A percentile compares a stretch with the other conserved stretches of the same genome.
Evolutionary conservation across 1,139 yeast species (phyloP).

Genomic region (Kodamaea anthophila): DNA sequence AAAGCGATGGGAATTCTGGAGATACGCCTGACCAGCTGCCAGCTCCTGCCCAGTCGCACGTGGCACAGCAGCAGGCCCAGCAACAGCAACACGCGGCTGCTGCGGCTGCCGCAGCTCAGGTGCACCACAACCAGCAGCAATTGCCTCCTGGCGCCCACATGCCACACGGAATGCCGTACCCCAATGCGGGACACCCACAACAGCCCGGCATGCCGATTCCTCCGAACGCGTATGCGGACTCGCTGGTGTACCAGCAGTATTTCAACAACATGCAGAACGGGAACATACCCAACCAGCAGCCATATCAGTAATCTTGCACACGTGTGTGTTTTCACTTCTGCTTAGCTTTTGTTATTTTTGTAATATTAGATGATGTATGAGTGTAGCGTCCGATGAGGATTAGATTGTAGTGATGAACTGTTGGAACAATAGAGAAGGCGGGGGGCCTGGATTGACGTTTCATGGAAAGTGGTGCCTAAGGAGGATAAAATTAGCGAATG

Average conservation of each 20-base stretch:
- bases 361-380: slow-evolving; percentile 9
- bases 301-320: slow-evolving; percentile 24
- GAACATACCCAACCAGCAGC: slow-evolving; percentile 42
- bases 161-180: slow-evolving; percentile 42
- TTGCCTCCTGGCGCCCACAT: slow-evolving; percentile 46
- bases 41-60: slow-evolving; percentile 26
- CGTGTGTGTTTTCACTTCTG: slow-evolving; percentile 2
- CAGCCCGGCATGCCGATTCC: slow-evolving; percentile 35
- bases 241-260: slow-evolving; percentile 51
- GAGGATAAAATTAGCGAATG: no score
- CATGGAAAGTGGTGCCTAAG: no score
- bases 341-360: slow-evolving; percentile 6
- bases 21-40: slow-evolving; percentile 40
- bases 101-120: slow-evolving; percentile 15
- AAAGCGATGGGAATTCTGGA: slow-evolving; percentile 46
- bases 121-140: slow-evolving; percentile 24
- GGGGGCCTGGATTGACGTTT: no score
- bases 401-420: no score
- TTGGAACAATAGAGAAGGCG: no score
- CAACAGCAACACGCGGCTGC: slow-evolving; percentile 19
- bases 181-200: slow-evolving; percentile 34
- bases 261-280: slow-evolving; percentile 51
- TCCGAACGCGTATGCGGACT: slow-evolving; percentile 38
- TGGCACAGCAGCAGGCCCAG: slow-evolving; percentile 20
- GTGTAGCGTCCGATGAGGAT: no score